phyloP scores from a whole-genome alignment of 1,284 basidiomycete genomes.

The Cryptococcus sp. region DNA sequence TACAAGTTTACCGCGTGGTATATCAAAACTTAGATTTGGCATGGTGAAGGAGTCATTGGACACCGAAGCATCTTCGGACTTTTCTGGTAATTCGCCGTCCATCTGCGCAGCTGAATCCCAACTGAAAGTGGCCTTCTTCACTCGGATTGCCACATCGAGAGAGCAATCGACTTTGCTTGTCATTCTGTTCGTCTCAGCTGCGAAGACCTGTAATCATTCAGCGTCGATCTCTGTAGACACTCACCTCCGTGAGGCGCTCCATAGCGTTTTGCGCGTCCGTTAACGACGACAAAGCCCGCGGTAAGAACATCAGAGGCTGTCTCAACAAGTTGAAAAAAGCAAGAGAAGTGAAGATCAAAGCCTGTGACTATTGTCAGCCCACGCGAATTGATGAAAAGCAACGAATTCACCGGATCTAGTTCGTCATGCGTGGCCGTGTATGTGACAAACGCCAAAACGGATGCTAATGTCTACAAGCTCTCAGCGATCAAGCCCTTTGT shows the following conservation, averaged over 20 bases:
- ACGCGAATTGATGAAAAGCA: background rate
- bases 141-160: conserved; percentile 60
- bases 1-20: conserved; percentile 64
- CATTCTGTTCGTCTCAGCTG: conserved; percentile 61
- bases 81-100: background rate
- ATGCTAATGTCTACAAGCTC: conserved; percentile 67
- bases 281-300: conserved; percentile 64
- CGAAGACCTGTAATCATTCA: conserved; percentile 56
- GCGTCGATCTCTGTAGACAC: background rate
- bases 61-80: too few relatives aligned
- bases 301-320: conserved; percentile 70
- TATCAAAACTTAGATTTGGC: conserved; percentile 58
- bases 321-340: conserved; percentile 68
- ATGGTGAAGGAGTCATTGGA: conserved; percentile 58
- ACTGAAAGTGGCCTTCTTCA: conserved; percentile 62
- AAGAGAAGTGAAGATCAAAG: conserved; percentile 69
- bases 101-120: conserved; percentile 21
- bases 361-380: conserved; percentile 18
- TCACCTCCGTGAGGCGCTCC: conserved; percentile 55
- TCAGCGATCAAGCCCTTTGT: conserved; percentile 25
- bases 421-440: conserved; percentile 62
- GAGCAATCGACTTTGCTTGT: conserved; percentile 55
- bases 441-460: conserved; percentile 72
- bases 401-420: conserved; percentile 56
- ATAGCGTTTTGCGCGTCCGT: conserved; percentile 68